A percentile compares a stretch with the other conserved stretches of the same genome.
Conservation (phyloP, 148 eudicot species). For the Arctostaphylos glauca region DNA sequence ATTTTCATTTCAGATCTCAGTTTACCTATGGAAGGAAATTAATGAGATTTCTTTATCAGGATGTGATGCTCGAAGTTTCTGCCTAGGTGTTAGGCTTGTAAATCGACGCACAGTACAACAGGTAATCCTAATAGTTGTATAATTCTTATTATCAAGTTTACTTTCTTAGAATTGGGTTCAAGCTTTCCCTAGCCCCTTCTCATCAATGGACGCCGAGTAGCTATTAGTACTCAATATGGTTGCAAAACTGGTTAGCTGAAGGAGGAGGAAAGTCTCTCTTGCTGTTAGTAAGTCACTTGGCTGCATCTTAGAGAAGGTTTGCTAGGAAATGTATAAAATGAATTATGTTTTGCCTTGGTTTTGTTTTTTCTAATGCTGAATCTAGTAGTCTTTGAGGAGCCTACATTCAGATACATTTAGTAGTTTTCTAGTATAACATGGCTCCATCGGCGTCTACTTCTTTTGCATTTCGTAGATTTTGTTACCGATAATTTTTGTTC, state of each 20-base stretch:
- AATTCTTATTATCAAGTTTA: neutral
- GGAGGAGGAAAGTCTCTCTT: too few species aligned
- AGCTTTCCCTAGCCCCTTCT: too few species aligned
- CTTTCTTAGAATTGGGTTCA: neutral
- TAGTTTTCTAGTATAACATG: neutral
- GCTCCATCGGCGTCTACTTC: neutral
- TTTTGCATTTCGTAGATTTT: neutral
- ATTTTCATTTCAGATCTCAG: constrained; percentile 52
- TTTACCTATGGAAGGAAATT: constrained; percentile 58
- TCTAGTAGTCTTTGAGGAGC: constrained; percentile 1
- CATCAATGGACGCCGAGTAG: too few species aligned
- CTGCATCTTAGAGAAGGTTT: neutral
- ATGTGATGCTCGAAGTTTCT: constrained; percentile 79
- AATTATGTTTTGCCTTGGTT: neutral
- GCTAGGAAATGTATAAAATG: neutral
- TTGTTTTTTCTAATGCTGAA: neutral
- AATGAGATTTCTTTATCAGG: constrained; percentile 75
- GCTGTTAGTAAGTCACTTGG: neutral
- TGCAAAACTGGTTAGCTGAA: too few species aligned
- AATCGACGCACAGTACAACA: constrained; percentile 69
- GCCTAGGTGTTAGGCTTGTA: constrained; percentile 87
- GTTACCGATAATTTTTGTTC: neutral
- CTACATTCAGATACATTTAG: neutral
- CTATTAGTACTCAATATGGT: too few species aligned
- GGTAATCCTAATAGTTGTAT: constrained; percentile 32